These are phyloP conservation scores for Arthroderma sp. DNA, from an alignment of 2,329 filamentous ascomycete genomes.

Conservation along the genomic window DNA sequence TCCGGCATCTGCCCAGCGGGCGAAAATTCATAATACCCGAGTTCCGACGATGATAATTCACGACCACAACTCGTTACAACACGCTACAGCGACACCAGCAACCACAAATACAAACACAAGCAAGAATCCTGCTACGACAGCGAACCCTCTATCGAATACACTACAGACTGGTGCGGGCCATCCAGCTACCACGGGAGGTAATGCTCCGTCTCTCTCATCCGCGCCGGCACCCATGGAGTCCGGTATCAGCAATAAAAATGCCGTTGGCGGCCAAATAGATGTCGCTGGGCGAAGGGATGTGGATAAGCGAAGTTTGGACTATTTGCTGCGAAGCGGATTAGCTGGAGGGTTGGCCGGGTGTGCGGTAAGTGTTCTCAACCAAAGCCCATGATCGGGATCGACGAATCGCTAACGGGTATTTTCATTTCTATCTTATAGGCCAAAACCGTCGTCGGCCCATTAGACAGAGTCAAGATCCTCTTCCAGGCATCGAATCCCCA, in stretches of 20 bases:
- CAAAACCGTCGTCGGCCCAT: constrained; percentile 87
- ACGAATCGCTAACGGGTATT: not conserved
- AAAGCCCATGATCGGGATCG: not conserved
- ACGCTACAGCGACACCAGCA: not conserved
- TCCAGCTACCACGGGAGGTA: too few species aligned
- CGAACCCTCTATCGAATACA: not conserved
- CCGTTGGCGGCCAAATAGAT: too few species aligned
- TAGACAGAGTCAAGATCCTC: constrained; percentile 96
- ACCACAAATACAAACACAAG: constrained; percentile 1
- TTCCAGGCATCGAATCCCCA: constrained; percentile 93
- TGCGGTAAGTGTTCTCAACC: constrained; percentile 50
- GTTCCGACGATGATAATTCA: constrained; percentile 5
- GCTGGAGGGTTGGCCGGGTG: constrained; percentile 87
- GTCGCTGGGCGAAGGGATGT: constrained; percentile 18
- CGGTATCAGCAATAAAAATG: not conserved
- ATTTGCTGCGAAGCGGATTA: constrained; percentile 67
- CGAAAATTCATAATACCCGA: constrained; percentile 5
- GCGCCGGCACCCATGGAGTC: not conserved
- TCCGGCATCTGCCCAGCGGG: not conserved
- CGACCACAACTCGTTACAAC: not conserved
- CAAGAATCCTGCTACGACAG: not conserved
- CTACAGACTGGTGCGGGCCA: too few species aligned
- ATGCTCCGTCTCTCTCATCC: too few species aligned
- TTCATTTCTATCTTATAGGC: constrained; percentile 43
- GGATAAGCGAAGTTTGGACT: constrained; percentile 65